Percentiles rank a stretch among this genome's conserved stretches.
These are phyloP conservation scores for Butyriboletus loyo DNA, from an alignment of 768 basidiomycete genomes.

Conservation along the genomic window DNA sequence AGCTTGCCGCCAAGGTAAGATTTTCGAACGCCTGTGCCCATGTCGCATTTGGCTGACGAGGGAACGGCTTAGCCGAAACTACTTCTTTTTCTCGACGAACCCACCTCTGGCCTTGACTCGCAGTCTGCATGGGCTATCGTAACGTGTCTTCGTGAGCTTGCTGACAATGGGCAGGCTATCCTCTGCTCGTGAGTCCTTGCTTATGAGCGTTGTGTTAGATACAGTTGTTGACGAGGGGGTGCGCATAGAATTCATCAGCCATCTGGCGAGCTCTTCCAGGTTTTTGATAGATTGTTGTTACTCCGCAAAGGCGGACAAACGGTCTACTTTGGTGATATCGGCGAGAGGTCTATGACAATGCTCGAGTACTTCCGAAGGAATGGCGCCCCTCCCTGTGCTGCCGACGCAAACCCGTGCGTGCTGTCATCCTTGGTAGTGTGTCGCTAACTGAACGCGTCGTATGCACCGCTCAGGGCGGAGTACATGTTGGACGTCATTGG, in stretches of 20 bases:
- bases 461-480: slow-evolving; percentile 36
- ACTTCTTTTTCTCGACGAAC: slow-evolving; percentile 58
- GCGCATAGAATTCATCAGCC: slow-evolving; percentile 30
- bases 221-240: background rate
- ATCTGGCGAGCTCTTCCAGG: slow-evolving; percentile 49
- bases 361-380: slow-evolving; percentile 24
- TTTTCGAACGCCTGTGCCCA: accelerated
- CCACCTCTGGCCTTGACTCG: slow-evolving; percentile 54
- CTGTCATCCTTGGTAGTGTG: background rate
- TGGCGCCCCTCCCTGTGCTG: slow-evolving; percentile 17
- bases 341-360: slow-evolving; percentile 20
- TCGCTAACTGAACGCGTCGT: background rate
- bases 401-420: slow-evolving; percentile 25
- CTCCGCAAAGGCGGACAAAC: slow-evolving; percentile 56
- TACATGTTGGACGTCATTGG: slow-evolving; percentile 55
- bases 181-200: slow-evolving; percentile 45
- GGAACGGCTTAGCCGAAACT: slow-evolving; percentile 35
- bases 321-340: slow-evolving; percentile 60
- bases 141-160: slow-evolving; percentile 48
- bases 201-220: background rate
- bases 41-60: background rate
- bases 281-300: slow-evolving; percentile 49
- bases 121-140: slow-evolving; percentile 52
- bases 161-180: slow-evolving; percentile 53
- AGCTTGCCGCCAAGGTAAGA: slow-evolving; percentile 52